Percentiles rank a stretch among this genome's conserved stretches.
phyloP scores from a whole-genome alignment of 148 eudicot species.

The Rhododendron vialii region DNA sequence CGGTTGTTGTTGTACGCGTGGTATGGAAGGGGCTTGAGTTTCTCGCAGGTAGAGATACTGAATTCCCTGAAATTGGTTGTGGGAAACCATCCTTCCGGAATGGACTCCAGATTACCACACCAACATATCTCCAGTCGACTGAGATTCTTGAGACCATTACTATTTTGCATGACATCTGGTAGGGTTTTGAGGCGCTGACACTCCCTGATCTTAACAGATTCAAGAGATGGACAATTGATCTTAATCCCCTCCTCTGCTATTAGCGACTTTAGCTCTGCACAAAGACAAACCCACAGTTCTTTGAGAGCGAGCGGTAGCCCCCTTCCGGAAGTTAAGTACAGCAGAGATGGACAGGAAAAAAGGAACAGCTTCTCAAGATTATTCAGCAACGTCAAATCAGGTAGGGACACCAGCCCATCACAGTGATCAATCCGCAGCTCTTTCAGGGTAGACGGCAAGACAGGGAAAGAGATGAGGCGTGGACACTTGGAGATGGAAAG shows the following conservation, averaged over 20 bases:
- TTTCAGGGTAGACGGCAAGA: too few species aligned
- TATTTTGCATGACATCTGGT: not conserved
- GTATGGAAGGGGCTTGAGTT: not conserved
- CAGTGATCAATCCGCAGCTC: rapidly evolving
- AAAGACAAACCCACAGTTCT: too few species aligned
- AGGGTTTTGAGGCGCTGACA: not conserved
- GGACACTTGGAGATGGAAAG: too few species aligned
- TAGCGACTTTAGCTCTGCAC: too few species aligned
- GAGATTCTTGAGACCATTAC: not conserved
- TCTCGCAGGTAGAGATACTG: rapidly evolving
- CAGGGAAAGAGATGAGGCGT: too few species aligned
- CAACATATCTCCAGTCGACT: rapidly evolving
- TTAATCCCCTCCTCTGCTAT: too few species aligned
- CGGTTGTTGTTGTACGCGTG: not conserved
- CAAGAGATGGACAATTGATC: too few species aligned
- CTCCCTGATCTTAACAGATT: rapidly evolving
- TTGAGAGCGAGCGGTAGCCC: too few species aligned
- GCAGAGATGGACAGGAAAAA: not conserved
- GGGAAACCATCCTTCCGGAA: not conserved
- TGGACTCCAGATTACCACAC: not conserved
- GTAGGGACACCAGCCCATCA: not conserved
- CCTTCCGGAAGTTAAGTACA: not conserved
- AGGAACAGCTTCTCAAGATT: not conserved
- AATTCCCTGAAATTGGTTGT: not conserved
- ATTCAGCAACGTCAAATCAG: not conserved